These are phyloP conservation scores for Lophium mytilinum DNA, from an alignment of 495 filamentous ascomycete genomes.

Conservation along the genomic window DNA sequence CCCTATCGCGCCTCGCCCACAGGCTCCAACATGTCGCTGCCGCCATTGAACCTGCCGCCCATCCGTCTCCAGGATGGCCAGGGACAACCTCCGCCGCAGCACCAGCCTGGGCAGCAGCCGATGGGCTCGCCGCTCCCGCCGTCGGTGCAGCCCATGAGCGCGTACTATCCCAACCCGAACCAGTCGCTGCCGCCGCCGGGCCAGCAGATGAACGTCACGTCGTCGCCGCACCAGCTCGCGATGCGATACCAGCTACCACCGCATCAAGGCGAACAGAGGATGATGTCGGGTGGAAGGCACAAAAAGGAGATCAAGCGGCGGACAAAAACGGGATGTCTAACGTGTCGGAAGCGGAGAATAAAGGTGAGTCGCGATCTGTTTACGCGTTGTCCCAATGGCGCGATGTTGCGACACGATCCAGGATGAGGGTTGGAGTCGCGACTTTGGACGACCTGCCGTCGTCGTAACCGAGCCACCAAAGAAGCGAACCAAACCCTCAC, in stretches of 20 bases:
- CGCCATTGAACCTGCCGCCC: slow-evolving; percentile 55
- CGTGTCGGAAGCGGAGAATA: slow-evolving; percentile 92
- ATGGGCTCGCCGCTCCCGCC: slow-evolving; percentile 33
- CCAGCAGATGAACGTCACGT: slow-evolving; percentile 34
- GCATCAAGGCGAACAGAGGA: slow-evolving; percentile 45
- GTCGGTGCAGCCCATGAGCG: slow-evolving; percentile 31
- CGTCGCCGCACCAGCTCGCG: slow-evolving; percentile 36
- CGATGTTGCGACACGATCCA: slow-evolving; percentile 3
- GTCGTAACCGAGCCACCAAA: slow-evolving; percentile 22
- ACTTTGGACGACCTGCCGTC: slow-evolving; percentile 8
- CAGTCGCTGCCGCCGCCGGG: slow-evolving; percentile 32
- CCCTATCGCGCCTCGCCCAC: slow-evolving; percentile 46
- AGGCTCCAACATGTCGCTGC: slow-evolving; percentile 40
- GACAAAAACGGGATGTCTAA: slow-evolving; percentile 96
- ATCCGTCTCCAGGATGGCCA: slow-evolving; percentile 45
- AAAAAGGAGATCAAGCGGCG: slow-evolving; percentile 99
- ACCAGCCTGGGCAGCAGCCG: slow-evolving; percentile 25
- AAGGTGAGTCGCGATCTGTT: slow-evolving; percentile 64
- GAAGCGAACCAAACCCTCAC: slow-evolving; percentile 24
- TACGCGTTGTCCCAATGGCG: slow-evolving; percentile 1
- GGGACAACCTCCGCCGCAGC: slow-evolving; percentile 30
- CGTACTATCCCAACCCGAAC: slow-evolving; percentile 28
- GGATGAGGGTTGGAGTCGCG: slow-evolving; percentile 1
- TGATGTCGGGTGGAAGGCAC: slow-evolving; percentile 73
- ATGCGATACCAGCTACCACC: slow-evolving; percentile 55